Evolutionary conservation across 2,329 filamentous ascomycete species (phyloP), one percentile per base, ranked within the genome.

Genomic region (Xylariales sp.): DNA sequence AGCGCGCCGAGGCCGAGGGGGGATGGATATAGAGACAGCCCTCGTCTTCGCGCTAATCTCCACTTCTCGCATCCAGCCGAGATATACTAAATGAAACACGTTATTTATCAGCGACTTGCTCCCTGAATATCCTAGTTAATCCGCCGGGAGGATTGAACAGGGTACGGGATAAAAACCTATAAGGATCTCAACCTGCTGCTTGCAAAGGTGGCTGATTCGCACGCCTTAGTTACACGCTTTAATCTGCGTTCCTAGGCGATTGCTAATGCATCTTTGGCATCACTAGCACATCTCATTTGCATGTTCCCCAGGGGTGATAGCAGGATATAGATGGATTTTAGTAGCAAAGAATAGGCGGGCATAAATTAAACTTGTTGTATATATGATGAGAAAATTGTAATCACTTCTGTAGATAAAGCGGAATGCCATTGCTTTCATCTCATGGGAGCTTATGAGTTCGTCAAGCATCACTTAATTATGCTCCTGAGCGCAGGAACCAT

Each of bases 1-100:
- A 30, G 36, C 39, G 32, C 3, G n/a, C 36, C 8, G 53, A 49
- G 46, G 52, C 30, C 14, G 52, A 56, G 6, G 56, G 62, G 23
- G 65, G 57, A 6, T 65, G 62, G 65, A 65, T 64, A 62, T 68
- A 65, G 46, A 59, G 46, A 49, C 9, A 7, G 5, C 10, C 23
- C 8, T 9, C 10, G 30, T 48, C 39, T 28, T 53, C 23, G 14
- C 23, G 43, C 18, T 18, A 3, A 14, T 49, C n/a, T 9, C 36
- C 23, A 9, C 4, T 32, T 49, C 30, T 16, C 16, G 9, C 28
- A 62, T 54, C 8, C 6, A 23, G 1, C 12, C 36, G 36, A 39
- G 9, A 39, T 39, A 39, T 39, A 39, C 34, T 9, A 36, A 61
- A 41, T 10, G 8, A 36, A 53, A 36, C 10, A 10, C 39, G 1